Percentiles rank a stretch among this genome's conserved stretches.
Evolutionary conservation across 2,329 filamentous ascomycete species (phyloP).

Genomic region (Venturiaceae sp.): DNA sequence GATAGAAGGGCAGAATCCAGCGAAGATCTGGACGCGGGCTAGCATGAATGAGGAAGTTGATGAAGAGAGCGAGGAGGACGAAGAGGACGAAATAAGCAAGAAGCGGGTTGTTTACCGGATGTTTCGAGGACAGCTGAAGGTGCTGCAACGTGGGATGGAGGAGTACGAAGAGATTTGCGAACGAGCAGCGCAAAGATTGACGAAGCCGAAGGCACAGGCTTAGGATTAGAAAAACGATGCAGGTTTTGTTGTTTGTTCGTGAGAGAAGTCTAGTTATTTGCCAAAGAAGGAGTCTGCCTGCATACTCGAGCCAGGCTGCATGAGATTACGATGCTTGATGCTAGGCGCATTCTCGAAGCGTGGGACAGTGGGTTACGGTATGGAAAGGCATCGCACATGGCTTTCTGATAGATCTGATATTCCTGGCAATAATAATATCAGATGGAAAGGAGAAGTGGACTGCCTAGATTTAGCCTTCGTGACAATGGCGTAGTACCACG

Average conservation of each 20-base stretch:
- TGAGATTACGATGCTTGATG: neutral
- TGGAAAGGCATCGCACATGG: too few relatives aligned
- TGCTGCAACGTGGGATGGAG: slow-evolving; percentile 26
- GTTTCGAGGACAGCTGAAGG: slow-evolving; percentile 22
- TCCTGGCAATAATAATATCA: too few relatives aligned
- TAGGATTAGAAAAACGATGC: too few relatives aligned
- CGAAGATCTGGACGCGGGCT: slow-evolving; percentile 20
- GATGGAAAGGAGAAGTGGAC: too few relatives aligned
- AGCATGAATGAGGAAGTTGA: slow-evolving; percentile 27
- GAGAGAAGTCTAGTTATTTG: too few relatives aligned
- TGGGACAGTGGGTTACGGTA: too few relatives aligned
- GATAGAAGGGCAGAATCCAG: slow-evolving; percentile 48
- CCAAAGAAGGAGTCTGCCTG: too few relatives aligned
- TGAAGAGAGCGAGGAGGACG: slow-evolving; percentile 32
- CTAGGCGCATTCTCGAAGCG: neutral
- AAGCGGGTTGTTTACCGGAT: slow-evolving; percentile 26
- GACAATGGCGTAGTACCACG: too few relatives aligned
- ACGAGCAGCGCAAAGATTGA: slow-evolving; percentile 19
- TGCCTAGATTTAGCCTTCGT: too few relatives aligned
- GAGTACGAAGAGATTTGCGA: slow-evolving; percentile 26
- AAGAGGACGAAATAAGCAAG: slow-evolving; percentile 32
- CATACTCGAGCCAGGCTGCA: too few relatives aligned
- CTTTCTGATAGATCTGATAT: too few relatives aligned
- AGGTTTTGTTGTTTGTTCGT: too few relatives aligned
- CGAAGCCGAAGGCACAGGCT: neutral